These are phyloP conservation scores for Diutina mesorugosa DNA, from an alignment of 1,139 yeast genomes.

Conservation along the genomic window DNA sequence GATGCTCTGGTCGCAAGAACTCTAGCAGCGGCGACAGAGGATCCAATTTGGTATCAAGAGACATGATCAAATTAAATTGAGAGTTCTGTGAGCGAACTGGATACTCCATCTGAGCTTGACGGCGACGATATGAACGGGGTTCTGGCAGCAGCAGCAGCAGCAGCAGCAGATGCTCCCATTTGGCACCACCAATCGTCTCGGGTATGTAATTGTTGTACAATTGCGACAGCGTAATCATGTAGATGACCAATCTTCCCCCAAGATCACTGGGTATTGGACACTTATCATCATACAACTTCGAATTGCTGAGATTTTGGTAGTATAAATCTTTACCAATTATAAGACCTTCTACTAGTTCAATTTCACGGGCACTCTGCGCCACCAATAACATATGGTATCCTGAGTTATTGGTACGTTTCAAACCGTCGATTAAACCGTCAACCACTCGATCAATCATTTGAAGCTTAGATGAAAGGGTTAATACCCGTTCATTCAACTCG, in stretches of 20 bases:
- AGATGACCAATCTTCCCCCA: background rate
- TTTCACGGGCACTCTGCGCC: constrained; percentile 49
- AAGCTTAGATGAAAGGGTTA: constrained; percentile 47
- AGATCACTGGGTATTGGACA: background rate
- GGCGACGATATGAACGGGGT: background rate
- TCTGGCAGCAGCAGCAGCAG: background rate
- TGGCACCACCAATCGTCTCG: constrained; percentile 6
- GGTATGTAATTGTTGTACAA: constrained; percentile 25
- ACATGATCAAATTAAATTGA: constrained; percentile 33
- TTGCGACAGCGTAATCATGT: constrained; percentile 24
- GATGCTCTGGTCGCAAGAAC: constrained; percentile 12
- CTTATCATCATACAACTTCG: constrained; percentile 38
- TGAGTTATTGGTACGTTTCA: background rate
- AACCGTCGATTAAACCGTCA: constrained; percentile 14
- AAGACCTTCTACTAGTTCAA: constrained; percentile 59
- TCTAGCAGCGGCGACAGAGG: constrained; percentile 27
- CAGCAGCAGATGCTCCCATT: background rate
- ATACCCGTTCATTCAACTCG: constrained; percentile 47
- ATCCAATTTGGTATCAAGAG: constrained; percentile 46
- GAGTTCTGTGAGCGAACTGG: background rate
- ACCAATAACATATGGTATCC: constrained; percentile 33
- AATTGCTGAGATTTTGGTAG: constrained; percentile 49
- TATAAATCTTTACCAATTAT: constrained; percentile 46
- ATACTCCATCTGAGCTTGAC: background rate
- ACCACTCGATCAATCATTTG: constrained; percentile 39